These are phyloP conservation scores for Arthroderma uncinatum DNA, from an alignment of 2,329 filamentous ascomycete species.

Conservation along the genomic window DNA sequence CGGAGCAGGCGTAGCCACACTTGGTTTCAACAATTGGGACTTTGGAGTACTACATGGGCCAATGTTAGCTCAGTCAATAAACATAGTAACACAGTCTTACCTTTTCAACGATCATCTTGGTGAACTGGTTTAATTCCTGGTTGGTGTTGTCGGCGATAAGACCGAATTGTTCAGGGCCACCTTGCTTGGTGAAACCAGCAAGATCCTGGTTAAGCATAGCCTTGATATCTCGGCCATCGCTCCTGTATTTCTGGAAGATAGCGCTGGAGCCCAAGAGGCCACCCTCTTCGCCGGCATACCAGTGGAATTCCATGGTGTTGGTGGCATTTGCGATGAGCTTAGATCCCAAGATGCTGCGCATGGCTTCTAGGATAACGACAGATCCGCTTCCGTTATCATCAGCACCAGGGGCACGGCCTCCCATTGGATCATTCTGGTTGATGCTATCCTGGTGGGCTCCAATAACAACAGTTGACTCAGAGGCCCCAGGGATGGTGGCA, in stretches of 20 bases:
- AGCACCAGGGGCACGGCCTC: constrained; percentile 83
- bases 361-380: constrained; percentile 86
- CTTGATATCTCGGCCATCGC: constrained; percentile 62
- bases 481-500: constrained; percentile 77
- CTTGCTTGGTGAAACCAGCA: constrained; percentile 83
- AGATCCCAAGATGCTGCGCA: constrained; percentile 68
- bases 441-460: constrained; percentile 93
- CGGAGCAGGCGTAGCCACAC: constrained; percentile 64
- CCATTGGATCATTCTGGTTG: constrained; percentile 61
- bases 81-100: constrained; percentile 26
- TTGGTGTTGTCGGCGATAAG: constrained; percentile 92
- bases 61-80: background rate
- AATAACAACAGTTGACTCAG: constrained; percentile 73
- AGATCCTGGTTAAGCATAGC: constrained; percentile 99
- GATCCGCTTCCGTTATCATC: constrained; percentile 91
- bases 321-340: constrained; percentile 49
- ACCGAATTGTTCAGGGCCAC: constrained; percentile 72
- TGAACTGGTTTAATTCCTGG: constrained; percentile 68
- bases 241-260: constrained; percentile 73
- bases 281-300: constrained; percentile 40
- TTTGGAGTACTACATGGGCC: constrained; percentile 56
- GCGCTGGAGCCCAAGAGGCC: constrained; percentile 80
- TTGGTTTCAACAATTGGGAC: constrained; percentile 81
- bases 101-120: constrained; percentile 73
- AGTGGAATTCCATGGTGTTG: constrained; percentile 82